Conservation (phyloP, 768 basidiomycete genomes). For the Amyloporia xantha region DNA sequence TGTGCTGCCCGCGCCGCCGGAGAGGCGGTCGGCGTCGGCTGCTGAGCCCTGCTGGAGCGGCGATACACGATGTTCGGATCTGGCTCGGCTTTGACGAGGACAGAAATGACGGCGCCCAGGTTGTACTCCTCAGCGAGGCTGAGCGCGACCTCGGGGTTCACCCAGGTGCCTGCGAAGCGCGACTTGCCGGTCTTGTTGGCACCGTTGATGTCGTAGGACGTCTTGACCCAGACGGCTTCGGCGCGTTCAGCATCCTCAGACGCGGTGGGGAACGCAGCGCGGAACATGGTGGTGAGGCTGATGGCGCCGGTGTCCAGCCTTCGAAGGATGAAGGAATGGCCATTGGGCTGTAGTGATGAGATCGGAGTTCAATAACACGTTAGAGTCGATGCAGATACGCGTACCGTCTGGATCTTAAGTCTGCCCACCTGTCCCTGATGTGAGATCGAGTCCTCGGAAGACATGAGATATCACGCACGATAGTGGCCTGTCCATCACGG, state of each 20-base stretch:
- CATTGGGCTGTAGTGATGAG: constrained; percentile 45
- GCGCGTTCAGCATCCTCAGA: constrained; percentile 67
- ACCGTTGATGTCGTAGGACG: constrained; percentile 64
- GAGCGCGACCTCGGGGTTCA: constrained; percentile 56
- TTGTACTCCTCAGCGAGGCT: constrained; percentile 63
- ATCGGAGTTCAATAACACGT: constrained; percentile 17
- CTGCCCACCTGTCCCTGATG: constrained; percentile 61
- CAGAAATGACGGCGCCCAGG: constrained; percentile 52
- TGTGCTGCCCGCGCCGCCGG: constrained; percentile 24
- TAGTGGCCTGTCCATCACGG: constrained; percentile 80
- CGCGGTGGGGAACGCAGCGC: constrained; percentile 85
- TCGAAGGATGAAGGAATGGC: constrained; percentile 91
- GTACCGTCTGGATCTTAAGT: constrained; percentile 84
- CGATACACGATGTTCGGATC: constrained; percentile 78
- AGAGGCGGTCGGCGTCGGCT: constrained; percentile 25
- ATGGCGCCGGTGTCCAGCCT: constrained; percentile 91
- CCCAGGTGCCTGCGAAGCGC: constrained; percentile 91
- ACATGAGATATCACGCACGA: constrained; percentile 42
- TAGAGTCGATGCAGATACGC: constrained; percentile 21
- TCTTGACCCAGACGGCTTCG: constrained; percentile 81
- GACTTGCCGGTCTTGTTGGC: constrained; percentile 56
- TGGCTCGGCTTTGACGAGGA: constrained; percentile 65
- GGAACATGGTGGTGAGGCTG: constrained; percentile 93
- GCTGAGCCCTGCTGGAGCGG: constrained; percentile 46
- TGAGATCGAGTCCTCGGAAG: constrained; percentile 11